phyloP scores from a whole-genome alignment of 2,329 filamentous ascomycete species.

The Ophiostoma pallidulum region DNA sequence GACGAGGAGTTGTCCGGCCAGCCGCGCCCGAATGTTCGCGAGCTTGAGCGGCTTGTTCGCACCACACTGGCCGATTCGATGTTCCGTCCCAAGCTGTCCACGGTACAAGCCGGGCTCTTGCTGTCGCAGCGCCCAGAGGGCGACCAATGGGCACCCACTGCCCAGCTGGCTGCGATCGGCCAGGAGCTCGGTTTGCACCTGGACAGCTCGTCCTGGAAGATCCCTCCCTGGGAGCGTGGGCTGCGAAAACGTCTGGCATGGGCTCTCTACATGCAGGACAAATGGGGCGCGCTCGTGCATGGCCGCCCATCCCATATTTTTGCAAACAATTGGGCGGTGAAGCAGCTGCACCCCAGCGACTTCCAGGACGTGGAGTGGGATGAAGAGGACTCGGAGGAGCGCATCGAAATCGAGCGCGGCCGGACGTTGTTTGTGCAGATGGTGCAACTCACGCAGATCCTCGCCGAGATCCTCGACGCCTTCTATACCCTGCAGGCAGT shows the following conservation, averaged over 20 bases:
- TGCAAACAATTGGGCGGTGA: slow-evolving; percentile 66
- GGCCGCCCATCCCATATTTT: slow-evolving; percentile 73
- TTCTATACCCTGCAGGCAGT: slow-evolving; percentile 76
- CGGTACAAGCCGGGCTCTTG: slow-evolving; percentile 44
- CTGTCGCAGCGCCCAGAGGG: slow-evolving; percentile 40
- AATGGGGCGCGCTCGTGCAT: slow-evolving; percentile 77
- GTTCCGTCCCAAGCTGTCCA: slow-evolving; percentile 44
- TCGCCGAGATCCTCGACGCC: slow-evolving; percentile 71
- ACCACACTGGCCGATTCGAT: slow-evolving; percentile 38
- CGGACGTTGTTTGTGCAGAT: slow-evolving; percentile 65
- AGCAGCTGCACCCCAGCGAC: slow-evolving; percentile 53
- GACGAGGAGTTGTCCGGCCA: slow-evolving; percentile 40
- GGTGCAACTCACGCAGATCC: slow-evolving; percentile 63
- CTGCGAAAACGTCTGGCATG: slow-evolving; percentile 53
- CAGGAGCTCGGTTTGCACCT: slow-evolving; percentile 52
- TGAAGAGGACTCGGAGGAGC: slow-evolving; percentile 51
- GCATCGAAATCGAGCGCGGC: slow-evolving; percentile 56
- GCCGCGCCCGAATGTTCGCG: slow-evolving; percentile 31
- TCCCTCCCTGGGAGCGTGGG: slow-evolving; percentile 54
- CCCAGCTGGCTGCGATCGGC: slow-evolving; percentile 46
- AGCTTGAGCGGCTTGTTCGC: slow-evolving; percentile 27
- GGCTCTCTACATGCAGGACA: slow-evolving; percentile 56
- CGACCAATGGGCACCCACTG: slow-evolving; percentile 39
- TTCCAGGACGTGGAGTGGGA: slow-evolving; percentile 65
- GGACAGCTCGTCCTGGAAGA: slow-evolving; percentile 52